A percentile compares a stretch with the other conserved stretches of the same genome.
Evolutionary conservation across 208 protist species (phyloP).

Genomic region (Leishmania martiniquensis): DNA sequence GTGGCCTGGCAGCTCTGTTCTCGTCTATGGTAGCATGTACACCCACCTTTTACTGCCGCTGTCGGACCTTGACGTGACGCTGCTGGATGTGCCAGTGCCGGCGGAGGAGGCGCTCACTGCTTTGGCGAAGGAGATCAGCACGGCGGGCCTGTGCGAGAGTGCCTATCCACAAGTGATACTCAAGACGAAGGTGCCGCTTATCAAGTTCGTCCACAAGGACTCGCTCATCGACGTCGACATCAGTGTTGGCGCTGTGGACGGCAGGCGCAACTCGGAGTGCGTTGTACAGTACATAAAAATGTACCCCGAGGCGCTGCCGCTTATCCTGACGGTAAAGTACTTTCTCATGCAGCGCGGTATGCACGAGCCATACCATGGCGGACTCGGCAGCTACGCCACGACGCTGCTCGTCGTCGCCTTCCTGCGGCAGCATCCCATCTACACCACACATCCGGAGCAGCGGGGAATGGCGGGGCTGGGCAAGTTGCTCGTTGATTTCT

Average conservation of each 20-base stretch:
- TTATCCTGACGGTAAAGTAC: slow-evolving; percentile 92
- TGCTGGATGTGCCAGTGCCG: slow-evolving; percentile 61
- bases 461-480: slow-evolving; percentile 81
- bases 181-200: slow-evolving; percentile 93
- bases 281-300: slow-evolving; percentile 57
- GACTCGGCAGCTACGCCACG: slow-evolving; percentile 91
- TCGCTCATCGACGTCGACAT: slow-evolving; percentile 91
- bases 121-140: slow-evolving; percentile 69
- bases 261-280: slow-evolving; percentile 76
- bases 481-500: slow-evolving; percentile 93
- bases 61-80: slow-evolving; percentile 86
- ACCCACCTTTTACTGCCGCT: slow-evolving; percentile 88
- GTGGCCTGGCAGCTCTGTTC: slow-evolving; percentile 74
- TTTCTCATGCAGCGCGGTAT: slow-evolving; percentile 91
- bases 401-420: slow-evolving; percentile 92
- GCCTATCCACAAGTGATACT: slow-evolving; percentile 89
- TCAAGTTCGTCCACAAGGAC: slow-evolving; percentile 88
- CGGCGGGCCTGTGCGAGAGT: slow-evolving; percentile 54
- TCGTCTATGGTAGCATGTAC: slow-evolving; percentile 89
- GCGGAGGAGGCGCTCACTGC: slow-evolving; percentile 65
- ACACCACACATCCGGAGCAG: slow-evolving; percentile 49
- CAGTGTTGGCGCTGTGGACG: slow-evolving; percentile 86
- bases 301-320: slow-evolving; percentile 80
- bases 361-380: slow-evolving; percentile 94
- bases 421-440: slow-evolving; percentile 90